Percentiles rank a stretch among this genome's conserved stretches.
These are phyloP conservation scores for Stephanodiscus triporus DNA, from an alignment of 108 stramenopile species.

Conservation along the genomic window DNA sequence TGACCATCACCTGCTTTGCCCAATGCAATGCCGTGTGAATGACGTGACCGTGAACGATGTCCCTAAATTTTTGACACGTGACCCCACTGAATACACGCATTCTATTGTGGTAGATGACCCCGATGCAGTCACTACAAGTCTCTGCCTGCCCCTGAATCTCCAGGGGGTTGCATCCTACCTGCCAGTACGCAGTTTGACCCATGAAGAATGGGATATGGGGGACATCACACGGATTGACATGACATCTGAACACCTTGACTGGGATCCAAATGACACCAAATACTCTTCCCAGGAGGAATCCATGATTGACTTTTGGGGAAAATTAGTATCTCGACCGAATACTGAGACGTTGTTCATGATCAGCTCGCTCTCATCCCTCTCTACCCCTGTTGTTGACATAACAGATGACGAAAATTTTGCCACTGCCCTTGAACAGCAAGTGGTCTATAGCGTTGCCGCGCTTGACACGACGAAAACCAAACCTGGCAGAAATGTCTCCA, in stretches of 20 bases:
- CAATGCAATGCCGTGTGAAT: conserved; percentile 22
- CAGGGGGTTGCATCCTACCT: neutral
- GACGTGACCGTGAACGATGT: conserved; percentile 6
- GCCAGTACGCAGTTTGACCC: neutral
- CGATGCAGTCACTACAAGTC: neutral
- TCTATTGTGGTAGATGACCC: neutral
- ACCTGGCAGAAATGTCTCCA: neutral
- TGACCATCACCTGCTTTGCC: too few species aligned
- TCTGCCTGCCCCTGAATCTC: neutral
- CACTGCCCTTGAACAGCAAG: conserved; percentile 8
- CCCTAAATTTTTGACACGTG: conserved; percentile 9
- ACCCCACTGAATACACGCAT: conserved; percentile 10
- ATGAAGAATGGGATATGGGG: neutral
- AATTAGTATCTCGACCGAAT: neutral
- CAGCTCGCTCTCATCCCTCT: neutral
- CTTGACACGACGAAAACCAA: neutral
- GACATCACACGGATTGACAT: neutral
- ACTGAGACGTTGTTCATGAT: neutral
- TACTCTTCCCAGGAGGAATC: neutral
- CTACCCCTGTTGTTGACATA: neutral
- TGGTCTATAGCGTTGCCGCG: neutral
- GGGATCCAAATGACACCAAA: too few species aligned
- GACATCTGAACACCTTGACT: neutral
- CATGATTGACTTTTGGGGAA: neutral
- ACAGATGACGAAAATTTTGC: conserved; percentile 18